Base-by-base conservation (phyloP, 1,284 basidiomycete genomes). In the Pseudozyma tsukubaensis region DNA sequence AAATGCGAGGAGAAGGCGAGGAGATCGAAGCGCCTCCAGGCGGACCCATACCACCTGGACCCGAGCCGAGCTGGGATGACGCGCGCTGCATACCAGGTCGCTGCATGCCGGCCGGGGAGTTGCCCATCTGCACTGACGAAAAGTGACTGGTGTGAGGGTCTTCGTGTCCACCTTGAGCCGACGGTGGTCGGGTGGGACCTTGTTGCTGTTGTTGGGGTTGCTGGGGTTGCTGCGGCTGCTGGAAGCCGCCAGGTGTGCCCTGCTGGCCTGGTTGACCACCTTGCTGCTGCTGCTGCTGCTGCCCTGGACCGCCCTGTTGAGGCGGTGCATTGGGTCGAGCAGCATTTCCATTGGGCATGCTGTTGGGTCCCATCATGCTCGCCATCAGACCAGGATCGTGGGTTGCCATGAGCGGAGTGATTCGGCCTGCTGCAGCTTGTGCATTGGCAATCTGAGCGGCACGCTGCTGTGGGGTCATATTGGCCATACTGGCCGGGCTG, bases 371-470 rank as follows among this genome's bases (percentile, higher is more conserved):
- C 76, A 77, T 77, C 77, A 78, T 78, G 51, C 72, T 77, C 42
- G 76, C 78, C 77, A 79, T 79, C 34, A 79, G 59, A 48, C 70
- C 66, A 1, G 76, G 77, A 50, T 79, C 77, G 50, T 74, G 77
- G n/a, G 72, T 78, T n/a, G 76, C 77, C 76, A 78, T 78, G 11
- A 73, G 64, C 34, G 77, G 77, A 10, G 74, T 77, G 47, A 78
- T 76, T 12, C 76, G 60, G 0, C 69, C 71, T 16, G 67, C 67
- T 0, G 72, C 66, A 3, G 72, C 72, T 51, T 76, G 76, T 16
- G 67, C 67, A 32, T 67, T 75, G 19, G 72, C 72, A 19, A 75
- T 64, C 29, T 75, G 76, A 3, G 75, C 72, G 21, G 75, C 72
- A 24, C 72, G 60, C 48, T 77, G 72, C 42, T 74, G 71, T 14